These are phyloP conservation scores for Crucibulum laeve DNA, from an alignment of 768 basidiomycete genomes.

Conservation along the genomic window DNA sequence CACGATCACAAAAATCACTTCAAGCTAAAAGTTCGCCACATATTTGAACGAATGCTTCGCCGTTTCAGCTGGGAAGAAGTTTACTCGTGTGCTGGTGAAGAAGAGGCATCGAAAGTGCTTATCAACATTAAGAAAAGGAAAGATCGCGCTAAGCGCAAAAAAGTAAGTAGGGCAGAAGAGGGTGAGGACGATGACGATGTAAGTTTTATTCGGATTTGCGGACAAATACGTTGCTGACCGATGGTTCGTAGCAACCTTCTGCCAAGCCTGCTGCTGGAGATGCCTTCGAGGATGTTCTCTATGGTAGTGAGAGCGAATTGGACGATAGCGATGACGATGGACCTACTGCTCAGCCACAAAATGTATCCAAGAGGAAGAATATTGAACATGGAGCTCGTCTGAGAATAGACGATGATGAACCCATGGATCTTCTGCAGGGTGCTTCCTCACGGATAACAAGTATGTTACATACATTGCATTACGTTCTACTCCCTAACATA, in stretches of 20 bases:
- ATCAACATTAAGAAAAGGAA: conserved; percentile 95
- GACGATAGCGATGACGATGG: conserved; percentile 68
- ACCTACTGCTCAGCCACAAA: conserved; percentile 16
- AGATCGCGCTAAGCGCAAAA: conserved; percentile 89
- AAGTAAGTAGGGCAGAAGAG: conserved; percentile 52
- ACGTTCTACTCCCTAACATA: background rate
- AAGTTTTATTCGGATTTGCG: conserved; percentile 4
- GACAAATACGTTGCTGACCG: conserved; percentile 3
- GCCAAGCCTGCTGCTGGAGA: conserved; percentile 63
- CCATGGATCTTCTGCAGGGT: conserved; percentile 90
- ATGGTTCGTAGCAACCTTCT: conserved; percentile 30
- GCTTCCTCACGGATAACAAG: conserved; percentile 67
- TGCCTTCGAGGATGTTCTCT: conserved; percentile 96
- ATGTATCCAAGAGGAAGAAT: conserved; percentile 27
- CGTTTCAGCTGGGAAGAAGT: conserved; percentile 88
- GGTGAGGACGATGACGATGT: conserved; percentile 50
- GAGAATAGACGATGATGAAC: conserved; percentile 85
- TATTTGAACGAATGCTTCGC: conserved; percentile 93
- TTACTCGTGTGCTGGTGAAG: conserved; percentile 66
- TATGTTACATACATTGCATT: conserved; percentile 28
- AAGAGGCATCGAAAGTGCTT: conserved; percentile 84
- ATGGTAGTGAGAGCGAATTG: conserved; percentile 92
- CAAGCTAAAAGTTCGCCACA: conserved; percentile 94
- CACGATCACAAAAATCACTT: conserved; percentile 99
- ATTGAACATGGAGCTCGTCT: conserved; percentile 53